These are phyloP conservation scores for Afroboletus lepidellus DNA, from an alignment of 1,284 basidiomycete genomes.

Conservation along the genomic window DNA sequence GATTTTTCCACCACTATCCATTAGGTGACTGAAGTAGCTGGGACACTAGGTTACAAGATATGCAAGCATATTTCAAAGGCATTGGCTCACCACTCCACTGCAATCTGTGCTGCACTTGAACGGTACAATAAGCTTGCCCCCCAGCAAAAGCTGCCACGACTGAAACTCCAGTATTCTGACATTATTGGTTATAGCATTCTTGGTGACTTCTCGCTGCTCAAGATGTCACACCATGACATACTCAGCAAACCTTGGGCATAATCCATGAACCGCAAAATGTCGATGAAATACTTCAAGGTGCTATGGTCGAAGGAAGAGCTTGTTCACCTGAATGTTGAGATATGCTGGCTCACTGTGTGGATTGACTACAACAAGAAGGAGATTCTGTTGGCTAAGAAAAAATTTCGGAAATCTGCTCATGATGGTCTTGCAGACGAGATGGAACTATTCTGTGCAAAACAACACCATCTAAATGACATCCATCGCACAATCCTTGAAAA, in stretches of 20 bases:
- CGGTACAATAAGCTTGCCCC: neutral
- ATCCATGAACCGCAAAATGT: neutral
- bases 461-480: neutral
- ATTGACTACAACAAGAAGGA: neutral
- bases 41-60: slow-evolving; percentile 1
- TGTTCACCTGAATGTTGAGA: neutral
- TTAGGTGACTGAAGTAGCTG: too few relatives aligned
- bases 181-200: neutral
- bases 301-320: neutral
- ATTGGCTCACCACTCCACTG: neutral
- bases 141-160: neutral
- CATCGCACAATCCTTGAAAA: neutral
- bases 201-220: neutral
- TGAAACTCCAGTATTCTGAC: neutral
- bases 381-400: neutral
- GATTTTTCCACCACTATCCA: too few relatives aligned
- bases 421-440: neutral
- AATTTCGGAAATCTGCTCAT: neutral
- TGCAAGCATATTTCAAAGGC: neutral
- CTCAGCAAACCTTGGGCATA: neutral
- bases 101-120: neutral
- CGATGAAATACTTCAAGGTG: neutral
- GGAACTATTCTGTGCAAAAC: neutral
- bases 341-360: neutral
- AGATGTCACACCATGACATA: neutral